A percentile compares a stretch with the other conserved stretches of the same genome.
These are phyloP conservation scores for Pseudozyma tsukubaensis DNA, from an alignment of 1,284 basidiomycete genomes.

Conservation along the genomic window DNA sequence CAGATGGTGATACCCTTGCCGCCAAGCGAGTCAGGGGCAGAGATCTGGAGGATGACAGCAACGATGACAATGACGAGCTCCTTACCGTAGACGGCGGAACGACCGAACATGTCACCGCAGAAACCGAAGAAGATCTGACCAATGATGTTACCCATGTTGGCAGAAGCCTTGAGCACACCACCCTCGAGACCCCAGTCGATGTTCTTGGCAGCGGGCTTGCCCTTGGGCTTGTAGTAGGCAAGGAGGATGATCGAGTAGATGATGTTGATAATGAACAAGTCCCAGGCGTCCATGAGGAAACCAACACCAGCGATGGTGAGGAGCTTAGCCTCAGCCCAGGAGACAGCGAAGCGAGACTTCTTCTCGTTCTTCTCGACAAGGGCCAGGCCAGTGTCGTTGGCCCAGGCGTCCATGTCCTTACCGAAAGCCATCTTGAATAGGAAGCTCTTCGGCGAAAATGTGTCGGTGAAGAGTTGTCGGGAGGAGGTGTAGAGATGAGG, in stretches of 20 bases:
- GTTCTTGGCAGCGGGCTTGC: slow-evolving; percentile 40
- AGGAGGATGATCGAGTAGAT: slow-evolving; percentile 63
- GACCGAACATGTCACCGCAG: slow-evolving; percentile 65
- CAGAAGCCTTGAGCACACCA: slow-evolving; percentile 65
- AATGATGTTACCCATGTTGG: slow-evolving; percentile 66
- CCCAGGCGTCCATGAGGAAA: slow-evolving; percentile 66
- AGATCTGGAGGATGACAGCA: slow-evolving; percentile 64
- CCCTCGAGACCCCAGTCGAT: slow-evolving; percentile 65
- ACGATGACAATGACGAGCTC: slow-evolving; percentile 64
- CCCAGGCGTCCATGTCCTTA: slow-evolving; percentile 61
- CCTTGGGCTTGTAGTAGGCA: slow-evolving; percentile 53
- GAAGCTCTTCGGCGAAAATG: slow-evolving; percentile 4
- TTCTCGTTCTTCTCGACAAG: slow-evolving; percentile 58
- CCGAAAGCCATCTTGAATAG: slow-evolving; percentile 58
- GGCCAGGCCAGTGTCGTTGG: slow-evolving; percentile 54
- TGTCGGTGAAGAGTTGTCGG: slow-evolving; percentile 2
- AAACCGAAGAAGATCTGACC: slow-evolving; percentile 64
- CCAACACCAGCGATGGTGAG: slow-evolving; percentile 65
- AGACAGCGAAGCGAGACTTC: slow-evolving; percentile 52
- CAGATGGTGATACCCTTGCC: slow-evolving; percentile 63
- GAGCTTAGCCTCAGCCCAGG: slow-evolving; percentile 63
- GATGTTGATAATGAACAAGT: slow-evolving; percentile 66
- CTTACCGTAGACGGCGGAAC: slow-evolving; percentile 66
- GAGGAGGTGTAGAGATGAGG: slow-evolving; percentile 2
- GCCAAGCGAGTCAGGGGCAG: slow-evolving; percentile 59